A percentile compares a stretch with the other conserved stretches of the same genome.
Conservation (phyloP, 2,329 filamentous ascomycete species). For the Colletotrichum brevisporum region DNA sequence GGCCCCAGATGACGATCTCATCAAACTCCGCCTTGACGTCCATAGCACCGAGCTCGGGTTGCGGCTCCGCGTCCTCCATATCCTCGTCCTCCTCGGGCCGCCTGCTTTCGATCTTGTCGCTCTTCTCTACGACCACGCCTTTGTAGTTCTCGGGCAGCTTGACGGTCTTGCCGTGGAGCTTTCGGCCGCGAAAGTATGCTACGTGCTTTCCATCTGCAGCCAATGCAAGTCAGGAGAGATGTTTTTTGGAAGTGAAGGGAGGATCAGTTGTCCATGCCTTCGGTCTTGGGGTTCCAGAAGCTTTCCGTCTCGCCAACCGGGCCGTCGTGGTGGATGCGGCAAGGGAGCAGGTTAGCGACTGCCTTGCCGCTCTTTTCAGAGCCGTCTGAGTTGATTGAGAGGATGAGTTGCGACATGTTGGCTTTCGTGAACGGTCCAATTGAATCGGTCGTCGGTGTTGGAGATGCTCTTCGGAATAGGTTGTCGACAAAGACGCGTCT, state of each 20-base stretch:
- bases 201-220: conserved; percentile 65
- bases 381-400: conserved; percentile 52
- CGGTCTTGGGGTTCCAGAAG: conserved; percentile 77
- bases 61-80: conserved; percentile 56
- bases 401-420: conserved; percentile 59
- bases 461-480: neutral
- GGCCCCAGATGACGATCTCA: conserved; percentile 85
- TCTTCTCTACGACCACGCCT: conserved; percentile 71
- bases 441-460: neutral
- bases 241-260: neutral
- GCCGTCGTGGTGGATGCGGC: conserved; percentile 84
- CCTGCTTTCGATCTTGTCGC: conserved; percentile 50
- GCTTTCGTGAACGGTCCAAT: neutral
- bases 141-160: conserved; percentile 80
- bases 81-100: conserved; percentile 55
- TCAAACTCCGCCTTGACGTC: conserved; percentile 79
- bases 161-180: conserved; percentile 77
- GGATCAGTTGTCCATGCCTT: conserved; percentile 55
- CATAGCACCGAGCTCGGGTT: conserved; percentile 65
- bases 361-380: conserved; percentile 51
- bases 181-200: conserved; percentile 84
- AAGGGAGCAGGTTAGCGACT: conserved; percentile 83
- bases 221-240: neutral
- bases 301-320: conserved; percentile 72
- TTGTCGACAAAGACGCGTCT: conserved; percentile 25